These are phyloP conservation scores for Asterophora parasitica DNA, from an alignment of 768 basidiomycete species.

Conservation along the genomic window DNA sequence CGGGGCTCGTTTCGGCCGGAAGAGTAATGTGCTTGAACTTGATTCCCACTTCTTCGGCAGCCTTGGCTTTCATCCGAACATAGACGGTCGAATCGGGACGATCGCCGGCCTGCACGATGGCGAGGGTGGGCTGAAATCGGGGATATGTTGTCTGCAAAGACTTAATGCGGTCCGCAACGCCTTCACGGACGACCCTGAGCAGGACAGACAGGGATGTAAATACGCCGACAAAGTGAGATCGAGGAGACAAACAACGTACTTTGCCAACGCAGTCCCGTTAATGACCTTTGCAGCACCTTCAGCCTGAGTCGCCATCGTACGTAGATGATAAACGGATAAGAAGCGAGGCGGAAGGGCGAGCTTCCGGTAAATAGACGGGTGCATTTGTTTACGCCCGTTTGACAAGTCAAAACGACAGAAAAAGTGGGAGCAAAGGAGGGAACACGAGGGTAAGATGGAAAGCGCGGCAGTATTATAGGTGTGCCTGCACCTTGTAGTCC, in stretches of 20 bases:
- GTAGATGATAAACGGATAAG: slow-evolving; percentile 35
- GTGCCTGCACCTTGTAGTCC: slow-evolving; percentile 12
- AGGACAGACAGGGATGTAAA: slow-evolving; percentile 3
- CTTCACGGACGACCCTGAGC: slow-evolving; percentile 71
- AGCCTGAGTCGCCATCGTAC: slow-evolving; percentile 32
- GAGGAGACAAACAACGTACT: slow-evolving; percentile 42
- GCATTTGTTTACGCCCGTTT: slow-evolving; percentile 24
- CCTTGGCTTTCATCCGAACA: slow-evolving; percentile 97
- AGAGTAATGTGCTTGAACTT: slow-evolving; percentile 75
- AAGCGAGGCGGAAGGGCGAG: slow-evolving; percentile 9
- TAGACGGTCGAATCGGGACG: slow-evolving; percentile 89
- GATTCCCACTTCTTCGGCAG: slow-evolving; percentile 92
- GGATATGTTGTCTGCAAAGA: slow-evolving; percentile 62
- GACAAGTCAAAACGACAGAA: slow-evolving; percentile 6
- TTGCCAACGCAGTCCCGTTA: slow-evolving; percentile 81
- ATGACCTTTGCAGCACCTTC: slow-evolving; percentile 47
- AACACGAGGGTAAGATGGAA: neutral
- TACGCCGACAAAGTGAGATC: neutral
- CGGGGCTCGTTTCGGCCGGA: slow-evolving; percentile 62
- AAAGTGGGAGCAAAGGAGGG: neutral
- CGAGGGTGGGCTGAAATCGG: slow-evolving; percentile 88
- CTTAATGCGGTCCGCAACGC: slow-evolving; percentile 67
- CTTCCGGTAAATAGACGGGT: slow-evolving; percentile 16
- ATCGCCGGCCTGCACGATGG: slow-evolving; percentile 90
- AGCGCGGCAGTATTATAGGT: slow-evolving; percentile 3